phyloP scores from a whole-genome alignment of 306 rosid genomes.

The Trichosanthes truncata region DNA sequence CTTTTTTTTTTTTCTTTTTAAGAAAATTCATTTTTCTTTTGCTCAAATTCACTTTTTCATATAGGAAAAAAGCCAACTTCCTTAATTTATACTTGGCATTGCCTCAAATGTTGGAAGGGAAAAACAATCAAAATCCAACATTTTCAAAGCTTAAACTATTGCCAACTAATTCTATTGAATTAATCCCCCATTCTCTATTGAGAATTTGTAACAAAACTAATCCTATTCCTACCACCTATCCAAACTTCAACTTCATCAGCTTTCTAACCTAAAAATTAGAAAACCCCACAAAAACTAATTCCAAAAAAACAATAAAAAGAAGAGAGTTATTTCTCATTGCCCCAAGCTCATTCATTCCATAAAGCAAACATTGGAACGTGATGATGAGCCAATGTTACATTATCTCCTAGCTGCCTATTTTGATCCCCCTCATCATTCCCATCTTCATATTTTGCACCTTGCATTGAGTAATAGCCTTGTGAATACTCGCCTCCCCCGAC shows the following conservation, averaged over 20 bases:
- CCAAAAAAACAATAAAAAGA: neutral
- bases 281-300: neutral
- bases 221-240: neutral
- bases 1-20: neutral
- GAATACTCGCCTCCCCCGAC: conserved; percentile 39
- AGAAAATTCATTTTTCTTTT: neutral
- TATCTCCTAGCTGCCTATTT: conserved; percentile 34
- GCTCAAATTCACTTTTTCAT: neutral
- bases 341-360: conserved; percentile 48
- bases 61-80: neutral
- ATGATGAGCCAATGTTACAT: conserved; percentile 54
- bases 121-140: neutral
- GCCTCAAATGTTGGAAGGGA: neutral
- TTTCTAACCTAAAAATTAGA: neutral
- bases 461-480: conserved; percentile 46
- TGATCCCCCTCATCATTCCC: conserved; percentile 42
- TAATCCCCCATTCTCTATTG: neutral
- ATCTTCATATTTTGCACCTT: conserved; percentile 48
- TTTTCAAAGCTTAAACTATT: neutral
- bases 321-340: neutral
- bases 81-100: neutral
- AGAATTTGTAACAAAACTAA: neutral
- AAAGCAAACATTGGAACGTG: conserved; percentile 75
- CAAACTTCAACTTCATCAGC: neutral
- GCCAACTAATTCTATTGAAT: neutral